Evolutionary conservation across 495 filamentous ascomycete species (phyloP), one percentile per base, ranked within the genome.

Genomic region (Penicillium mononematosum): DNA sequence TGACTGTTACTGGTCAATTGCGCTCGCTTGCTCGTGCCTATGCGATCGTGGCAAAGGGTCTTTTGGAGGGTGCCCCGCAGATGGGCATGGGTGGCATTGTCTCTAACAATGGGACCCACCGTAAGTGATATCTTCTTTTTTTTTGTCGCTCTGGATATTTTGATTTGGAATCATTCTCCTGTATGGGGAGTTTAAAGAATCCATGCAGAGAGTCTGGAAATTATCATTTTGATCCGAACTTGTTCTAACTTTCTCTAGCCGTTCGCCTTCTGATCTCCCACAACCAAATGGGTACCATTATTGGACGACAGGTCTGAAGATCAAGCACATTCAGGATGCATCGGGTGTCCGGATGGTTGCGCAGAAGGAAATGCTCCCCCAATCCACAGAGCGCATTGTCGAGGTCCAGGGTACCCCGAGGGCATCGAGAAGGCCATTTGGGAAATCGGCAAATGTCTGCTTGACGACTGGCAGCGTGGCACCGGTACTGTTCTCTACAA

Each of bases 251-350:
- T 31, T 48, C 5, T 55, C 39, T 58, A 98, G 94, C 95, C 32
- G 88, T 98, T 70, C 96, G 96, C 58, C 85, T 98, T 10, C 85
- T 98, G 62, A 98, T 98, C 69, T 98, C 95, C 19, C 94, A 98
- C 77, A 98, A 98, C 70, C 95, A 98, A 73, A 98, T 98, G 94
- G 94, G 94, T 52, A 98, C 94, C 60, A 96, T 98, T 73, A 98
- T 98, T 64, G 94, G 94, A 59, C 88, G 92, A 50, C 88, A 92
- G 76, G 94, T 44, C 81, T 96, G 58, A 98, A 97, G 79, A 98
- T 98, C 79, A 98, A 98, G 82, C 89, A 96, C 72, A 98, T 98
- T 64, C 94, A 98, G 72, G 95, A 98, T 75, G 86, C 87, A 11
- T 98, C 95, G 3, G 91, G 92, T 59, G 93, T 97, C 55, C 90